Base-by-base conservation (phyloP, 148 eudicot species). In the Amaranthus hypochondriacus region DNA sequence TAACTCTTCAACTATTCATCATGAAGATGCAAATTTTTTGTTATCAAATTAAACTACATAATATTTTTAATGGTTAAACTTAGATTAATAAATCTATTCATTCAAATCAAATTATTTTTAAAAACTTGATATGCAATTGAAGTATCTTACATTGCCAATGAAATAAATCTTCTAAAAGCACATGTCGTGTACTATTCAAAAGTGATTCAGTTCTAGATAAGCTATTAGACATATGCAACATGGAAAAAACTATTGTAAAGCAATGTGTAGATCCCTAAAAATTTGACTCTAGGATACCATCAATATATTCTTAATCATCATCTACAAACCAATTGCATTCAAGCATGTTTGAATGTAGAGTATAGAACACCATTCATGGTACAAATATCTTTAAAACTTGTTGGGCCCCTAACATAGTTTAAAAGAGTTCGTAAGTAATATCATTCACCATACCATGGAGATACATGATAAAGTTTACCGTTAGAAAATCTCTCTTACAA, bases 281-380 rank as follows among this genome's bases (percentile, higher is more conserved):
- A 15, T 62, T 52, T 21, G 72, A 55, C 15, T 80, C 76, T 13
- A 7, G 1, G 9, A 54, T 54, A 8, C 1, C 39, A 28, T 28
- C 1, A 28, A 28, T 28, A 28, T 28, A 28, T 28, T 28, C 39
- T 28, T 28, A 28, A 46, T 72, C 76, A 57, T 80, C 77, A n/a
- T 69, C 61, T 4, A 42, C 11, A 77, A 15, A 1, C 78, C 67
- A 4, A 62, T 4, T 0, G 74, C 64, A 55, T 56, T 7, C 63
- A 71, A 7, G 74, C 74, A 6, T 71, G 52, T 55, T 14, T 42
- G 7, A 43, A 56, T 4, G 62, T 71, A 10, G 21, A 5, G 56
- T 56, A 71, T 1, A 5, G 3, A 3, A 46, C 21, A 42, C 63
- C 74, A 42, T 44, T 47, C 53, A 71, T 11, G 3, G 62, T 43